A percentile compares a stretch with the other conserved stretches of the same genome.
Evolutionary conservation across 805 yeast genomes (phyloP).

Genomic region (Barnettozyma salicaria): DNA sequence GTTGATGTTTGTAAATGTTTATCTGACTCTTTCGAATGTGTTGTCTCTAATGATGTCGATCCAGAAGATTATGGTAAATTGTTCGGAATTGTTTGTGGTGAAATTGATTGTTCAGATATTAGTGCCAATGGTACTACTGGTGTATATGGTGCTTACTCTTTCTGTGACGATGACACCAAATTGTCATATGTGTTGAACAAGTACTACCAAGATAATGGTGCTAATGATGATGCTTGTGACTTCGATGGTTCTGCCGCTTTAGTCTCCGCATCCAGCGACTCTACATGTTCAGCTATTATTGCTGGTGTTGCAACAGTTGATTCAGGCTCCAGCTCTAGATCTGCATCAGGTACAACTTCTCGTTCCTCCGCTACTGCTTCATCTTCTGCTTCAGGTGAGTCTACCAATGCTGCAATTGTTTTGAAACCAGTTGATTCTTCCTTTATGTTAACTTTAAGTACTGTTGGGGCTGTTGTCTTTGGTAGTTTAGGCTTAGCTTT

Average conservation of each 20-base stretch:
- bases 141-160: slow-evolving; percentile 64
- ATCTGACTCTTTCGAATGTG: slow-evolving; percentile 48
- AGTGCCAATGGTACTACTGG: slow-evolving; percentile 58
- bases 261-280: slow-evolving; percentile 33
- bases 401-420: slow-evolving; percentile 10
- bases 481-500: slow-evolving; percentile 40
- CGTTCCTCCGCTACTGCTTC: slow-evolving; percentile 25
- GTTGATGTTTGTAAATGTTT: slow-evolving; percentile 61
- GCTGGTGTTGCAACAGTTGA: too few species aligned
- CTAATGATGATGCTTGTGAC: slow-evolving; percentile 52
- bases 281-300: slow-evolving; percentile 44
- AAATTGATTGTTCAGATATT: slow-evolving; percentile 56
- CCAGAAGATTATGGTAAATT: slow-evolving; percentile 52
- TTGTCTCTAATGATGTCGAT: slow-evolving; percentile 45
- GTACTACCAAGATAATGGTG: slow-evolving; percentile 52
- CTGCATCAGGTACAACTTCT: slow-evolving; percentile 24
- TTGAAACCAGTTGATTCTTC: slow-evolving; percentile 16
- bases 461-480: slow-evolving; percentile 32
- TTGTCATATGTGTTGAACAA: slow-evolving; percentile 60
- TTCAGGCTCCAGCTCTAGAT: slow-evolving; percentile 25
- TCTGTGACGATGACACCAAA: slow-evolving; percentile 66
- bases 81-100: slow-evolving; percentile 52
- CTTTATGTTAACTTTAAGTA: slow-evolving; percentile 19
- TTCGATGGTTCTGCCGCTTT: slow-evolving; percentile 66
- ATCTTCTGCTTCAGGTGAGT: slow-evolving; percentile 9